Evolutionary conservation across 805 yeast genomes (phyloP), one percentile per base, ranked within the genome.

Genomic region (Candida ulmi): DNA sequence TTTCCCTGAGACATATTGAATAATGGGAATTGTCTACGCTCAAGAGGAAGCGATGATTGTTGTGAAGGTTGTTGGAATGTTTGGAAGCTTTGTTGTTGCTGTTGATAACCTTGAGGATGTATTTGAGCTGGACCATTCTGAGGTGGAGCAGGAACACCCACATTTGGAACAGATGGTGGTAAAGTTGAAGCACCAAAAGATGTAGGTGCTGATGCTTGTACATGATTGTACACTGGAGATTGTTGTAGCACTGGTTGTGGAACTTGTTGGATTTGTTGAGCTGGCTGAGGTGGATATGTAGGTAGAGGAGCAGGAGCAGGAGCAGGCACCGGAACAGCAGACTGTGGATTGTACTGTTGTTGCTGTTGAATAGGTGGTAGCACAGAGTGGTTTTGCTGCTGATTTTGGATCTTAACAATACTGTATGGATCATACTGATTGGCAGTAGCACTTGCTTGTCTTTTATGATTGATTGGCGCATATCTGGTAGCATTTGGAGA

Each of bases 11-110:
- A 66, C 83, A 93, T 88, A 42, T 72, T 68, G 55, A 86, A 83
- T 26, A 88, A 55, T 0, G 96, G 95, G 61, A 83, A 83, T 54
- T 85, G 95, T 39, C 83, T 68, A 35, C 64, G 60, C 18, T 69
- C 28, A 13, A 23, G 29, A 17, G 29, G 25, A 24, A 15, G 7
- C 2, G 33, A 30, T 23, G 31, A 36, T 23, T 30, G 37, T 24
- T 35, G 28, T 36, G 40, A 28, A 47, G 18, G 15, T 24, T 28
- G 40, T n/a, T 37, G 41, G 30, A n/a, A n/a, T n/a, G n/a, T n/a
- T n/a, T n/a, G 9, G 24, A 21, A 21, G 24, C 9, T 21, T 21
- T 6, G 24, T 21, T 21, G 24, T 21, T 6, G 24, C 9, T 21
- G 24, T 9, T 21, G 24, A 7, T 21, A 9, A 21, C 9, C 9